Percentiles rank a stretch among this genome's conserved stretches.
Conservation (phyloP, 1,139 yeast species). For the Kodamaea alishanica region DNA sequence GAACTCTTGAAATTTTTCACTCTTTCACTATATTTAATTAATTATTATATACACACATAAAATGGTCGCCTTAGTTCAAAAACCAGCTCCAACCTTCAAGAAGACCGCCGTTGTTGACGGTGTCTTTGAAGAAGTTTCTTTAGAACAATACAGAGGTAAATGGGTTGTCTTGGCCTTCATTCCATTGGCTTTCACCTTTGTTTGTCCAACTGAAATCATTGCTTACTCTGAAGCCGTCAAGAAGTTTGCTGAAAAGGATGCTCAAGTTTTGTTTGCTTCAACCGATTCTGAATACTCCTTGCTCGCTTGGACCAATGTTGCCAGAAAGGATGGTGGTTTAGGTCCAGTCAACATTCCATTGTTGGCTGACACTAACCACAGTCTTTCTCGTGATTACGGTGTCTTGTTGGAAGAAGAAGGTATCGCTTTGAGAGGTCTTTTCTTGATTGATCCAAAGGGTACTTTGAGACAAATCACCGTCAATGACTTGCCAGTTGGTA, state of each 20-base stretch:
- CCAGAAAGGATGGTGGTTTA: conserved; percentile 97
- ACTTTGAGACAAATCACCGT: conserved; percentile 90
- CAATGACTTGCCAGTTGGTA: conserved; percentile 98
- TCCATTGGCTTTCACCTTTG: conserved; percentile 98
- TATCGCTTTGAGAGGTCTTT: conserved; percentile 95
- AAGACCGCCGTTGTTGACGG: conserved; percentile 98
- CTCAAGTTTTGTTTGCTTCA: conserved; percentile 90
- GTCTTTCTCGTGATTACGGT: conserved; percentile 93
- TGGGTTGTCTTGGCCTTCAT: conserved; percentile 96
- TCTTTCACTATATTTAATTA: not conserved
- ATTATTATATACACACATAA: conserved; percentile 13
- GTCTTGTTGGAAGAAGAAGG: conserved; percentile 95
- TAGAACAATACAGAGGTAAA: conserved; percentile 94
- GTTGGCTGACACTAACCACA: conserved; percentile 94
- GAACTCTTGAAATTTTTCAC: not conserved
- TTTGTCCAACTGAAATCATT: conserved; percentile 98
- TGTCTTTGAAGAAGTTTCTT: conserved; percentile 86
- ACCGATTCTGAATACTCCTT: conserved; percentile 97
- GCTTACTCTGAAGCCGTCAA: conserved; percentile 95
- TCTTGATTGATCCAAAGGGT: conserved; percentile 96
- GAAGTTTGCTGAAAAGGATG: conserved; percentile 82
- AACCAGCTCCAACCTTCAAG: conserved; percentile 93
- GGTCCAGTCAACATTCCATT: conserved; percentile 94
- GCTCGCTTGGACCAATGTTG: conserved; percentile 96
- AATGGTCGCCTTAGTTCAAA: conserved; percentile 88